Percentiles rank a stretch among this genome's conserved stretches.
Evolutionary conservation across 2,329 filamentous ascomycete genomes (phyloP).

Genomic region (Fusarium verticillioides): DNA sequence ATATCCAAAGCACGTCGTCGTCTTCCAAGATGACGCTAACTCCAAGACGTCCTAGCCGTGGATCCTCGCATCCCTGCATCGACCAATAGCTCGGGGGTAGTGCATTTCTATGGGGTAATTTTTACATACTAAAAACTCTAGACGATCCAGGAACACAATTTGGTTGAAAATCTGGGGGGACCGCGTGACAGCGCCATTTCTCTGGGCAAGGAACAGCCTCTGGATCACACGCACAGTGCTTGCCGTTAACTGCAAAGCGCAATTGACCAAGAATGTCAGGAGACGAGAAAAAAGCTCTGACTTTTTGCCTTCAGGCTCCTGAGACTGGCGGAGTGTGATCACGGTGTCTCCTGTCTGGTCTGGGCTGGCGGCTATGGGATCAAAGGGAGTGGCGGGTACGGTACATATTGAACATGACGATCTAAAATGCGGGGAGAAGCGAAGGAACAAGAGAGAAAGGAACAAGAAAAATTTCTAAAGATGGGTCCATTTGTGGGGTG

Average conservation of each 20-base stretch:
- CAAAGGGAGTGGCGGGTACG: background rate
- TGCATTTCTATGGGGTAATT: conserved; percentile 46
- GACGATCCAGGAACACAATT: conserved; percentile 41
- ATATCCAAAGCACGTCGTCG: conserved; percentile 24
- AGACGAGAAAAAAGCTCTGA: conserved; percentile 1
- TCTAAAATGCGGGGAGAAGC: conserved; percentile 39
- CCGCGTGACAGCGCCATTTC: conserved; percentile 44
- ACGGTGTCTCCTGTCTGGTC: background rate
- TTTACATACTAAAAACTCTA: conserved; percentile 46
- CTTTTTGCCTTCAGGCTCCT: background rate
- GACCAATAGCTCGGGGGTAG: conserved; percentile 8
- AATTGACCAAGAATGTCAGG: conserved; percentile 1
- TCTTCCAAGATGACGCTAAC: conserved; percentile 24
- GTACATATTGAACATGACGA: background rate
- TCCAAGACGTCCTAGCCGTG: conserved; percentile 1
- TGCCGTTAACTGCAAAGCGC: conserved; percentile 47
- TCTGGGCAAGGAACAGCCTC: background rate
- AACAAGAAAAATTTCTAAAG: background rate
- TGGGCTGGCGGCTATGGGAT: background rate
- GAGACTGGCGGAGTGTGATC: background rate
- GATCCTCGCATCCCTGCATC: conserved; percentile 21
- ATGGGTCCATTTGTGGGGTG: conserved; percentile 41
- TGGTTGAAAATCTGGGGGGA: conserved; percentile 28
- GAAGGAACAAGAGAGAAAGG: background rate
- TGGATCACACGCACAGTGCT: conserved; percentile 39